A percentile compares a stretch with the other conserved stretches of the same genome.
Evolutionary conservation across 352 stramenopile genomes (phyloP).

Genomic region (Halophytophthora polymorphica): DNA sequence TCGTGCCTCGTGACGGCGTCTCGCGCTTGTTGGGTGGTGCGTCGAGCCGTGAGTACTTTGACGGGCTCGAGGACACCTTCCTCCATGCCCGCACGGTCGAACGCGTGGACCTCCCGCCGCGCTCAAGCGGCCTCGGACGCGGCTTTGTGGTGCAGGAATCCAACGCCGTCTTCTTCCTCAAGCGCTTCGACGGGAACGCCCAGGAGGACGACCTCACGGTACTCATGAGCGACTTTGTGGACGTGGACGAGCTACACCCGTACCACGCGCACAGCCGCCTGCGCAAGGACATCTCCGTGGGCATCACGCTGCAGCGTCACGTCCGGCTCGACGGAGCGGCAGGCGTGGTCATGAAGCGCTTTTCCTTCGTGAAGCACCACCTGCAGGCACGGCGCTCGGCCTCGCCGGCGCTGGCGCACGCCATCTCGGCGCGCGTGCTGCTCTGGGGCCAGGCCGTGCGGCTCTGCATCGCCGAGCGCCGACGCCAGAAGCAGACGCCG

Average conservation of each 20-base stretch:
- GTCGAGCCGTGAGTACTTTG: conserved; percentile 64
- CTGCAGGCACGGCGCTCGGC: conserved; percentile 35
- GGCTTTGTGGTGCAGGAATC: conserved; percentile 64
- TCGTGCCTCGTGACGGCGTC: conserved; percentile 48
- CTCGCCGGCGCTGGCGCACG: conserved; percentile 49
- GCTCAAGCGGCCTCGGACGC: conserved; percentile 20
- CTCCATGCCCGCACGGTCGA: conserved; percentile 60
- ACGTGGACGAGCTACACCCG: conserved; percentile 59
- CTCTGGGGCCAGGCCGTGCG: conserved; percentile 60
- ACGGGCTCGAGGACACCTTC: conserved; percentile 49
- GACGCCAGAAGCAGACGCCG: conserved; percentile 22
- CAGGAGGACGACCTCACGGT: conserved; percentile 29
- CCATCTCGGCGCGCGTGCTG: conserved; percentile 63
- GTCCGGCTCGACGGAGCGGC: conserved; percentile 30
- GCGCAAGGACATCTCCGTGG: conserved; percentile 58
- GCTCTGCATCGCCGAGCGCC: conserved; percentile 44
- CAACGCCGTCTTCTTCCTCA: conserved; percentile 57
- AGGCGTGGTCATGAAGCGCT: conserved; percentile 59
- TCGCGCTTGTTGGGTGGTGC: conserved; percentile 52
- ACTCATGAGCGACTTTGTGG: conserved; percentile 53
- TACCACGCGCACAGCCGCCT: conserved; percentile 42
- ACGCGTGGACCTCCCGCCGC: conserved; percentile 48
- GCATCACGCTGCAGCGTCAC: conserved; percentile 42
- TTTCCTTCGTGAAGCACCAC: conserved; percentile 68
- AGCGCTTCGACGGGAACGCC: conserved; percentile 26